Base-by-base conservation (phyloP, 1,284 basidiomycete genomes). In the Schizophyllum commune region DNA sequence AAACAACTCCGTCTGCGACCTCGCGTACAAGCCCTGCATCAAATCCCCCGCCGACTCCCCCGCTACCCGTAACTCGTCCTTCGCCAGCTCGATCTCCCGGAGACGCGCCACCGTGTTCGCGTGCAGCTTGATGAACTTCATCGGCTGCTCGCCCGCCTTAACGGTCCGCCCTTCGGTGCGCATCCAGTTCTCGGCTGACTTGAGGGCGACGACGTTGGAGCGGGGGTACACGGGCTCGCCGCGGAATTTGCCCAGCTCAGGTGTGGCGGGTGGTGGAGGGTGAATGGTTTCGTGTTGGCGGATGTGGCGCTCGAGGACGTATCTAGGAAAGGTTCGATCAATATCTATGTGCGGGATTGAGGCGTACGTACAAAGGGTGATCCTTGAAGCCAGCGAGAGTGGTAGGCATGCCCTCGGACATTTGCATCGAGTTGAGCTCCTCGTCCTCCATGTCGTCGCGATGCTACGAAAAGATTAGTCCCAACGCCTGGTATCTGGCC, bases 151-250 rank as follows among this genome's bases (percentile, higher is more conserved):
- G 8, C 89, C 88, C 61, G 84, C 79, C 67, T 83, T 84, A 62
- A 98, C 79, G 58, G 78, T 77, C 32, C 94, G 82, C 0, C 97
- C 80, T 63, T 75, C 94, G 55, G 85, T 85, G 11, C 96, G 86
- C 86, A 96, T 90, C 94, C 96, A 99, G 69, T 92, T 96, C 71
- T 98, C 96, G 19, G 92, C 84, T 1, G 92, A 91, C 72, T 96
- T 96, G 61, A 98, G 83, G 3, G 84, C 75, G 19, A 96, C 79
- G 5, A 99, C 92, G 58, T 90, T 83, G 1, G 85, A 84, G 32
- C 96, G 89, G 52, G 92, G 82, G 72, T 92, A 99, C n/a, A 99
- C 96, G 11, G 92, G 78, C 70, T 96, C 93, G 58, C 95, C 96
- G 66, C 91, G 86, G 77, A 99, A 98, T 65, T 91, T 89, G 32